Conservation (phyloP, 176 grass and related monocot genomes). For the Rhynchospora breviuscula region DNA sequence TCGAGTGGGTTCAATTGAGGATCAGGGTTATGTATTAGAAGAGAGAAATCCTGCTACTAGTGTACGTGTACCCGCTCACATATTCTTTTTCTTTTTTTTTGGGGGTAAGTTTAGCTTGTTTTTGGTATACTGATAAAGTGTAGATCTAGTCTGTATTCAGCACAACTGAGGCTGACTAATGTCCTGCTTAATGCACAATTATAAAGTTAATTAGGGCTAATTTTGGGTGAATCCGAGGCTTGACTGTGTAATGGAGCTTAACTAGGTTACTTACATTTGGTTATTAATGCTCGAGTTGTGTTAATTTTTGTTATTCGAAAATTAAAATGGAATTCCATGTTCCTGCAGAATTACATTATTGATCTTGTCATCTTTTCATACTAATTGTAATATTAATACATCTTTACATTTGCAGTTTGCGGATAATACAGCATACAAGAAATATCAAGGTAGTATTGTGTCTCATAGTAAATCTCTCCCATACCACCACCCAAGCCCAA, state of each 20-base stretch:
- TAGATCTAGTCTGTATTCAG: background rate
- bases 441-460: conserved; percentile 38
- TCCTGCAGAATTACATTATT: background rate
- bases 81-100: conserved; percentile 1
- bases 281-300: background rate
- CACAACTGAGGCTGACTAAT: background rate
- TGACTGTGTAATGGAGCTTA: background rate
- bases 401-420: conserved; percentile 38
- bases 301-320: conserved; percentile 7
- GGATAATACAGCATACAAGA: conserved; percentile 38
- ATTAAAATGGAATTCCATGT: background rate
- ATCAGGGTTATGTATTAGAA: conserved; percentile 33
- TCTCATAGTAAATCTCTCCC: conserved; percentile 40
- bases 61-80: conserved; percentile 49
- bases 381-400: background rate
- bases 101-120: background rate
- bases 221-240: conserved; percentile 7
- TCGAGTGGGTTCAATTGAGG: conserved; percentile 37
- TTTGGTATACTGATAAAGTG: background rate
- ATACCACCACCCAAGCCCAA: background rate
- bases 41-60: conserved; percentile 44
- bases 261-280: background rate
- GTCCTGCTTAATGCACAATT: conserved; percentile 13
- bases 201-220: background rate
- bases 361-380: conserved; percentile 21